These are phyloP conservation scores for Arthroderma sp. DNA, from an alignment of 2,329 filamentous ascomycete species.

Conservation along the genomic window DNA sequence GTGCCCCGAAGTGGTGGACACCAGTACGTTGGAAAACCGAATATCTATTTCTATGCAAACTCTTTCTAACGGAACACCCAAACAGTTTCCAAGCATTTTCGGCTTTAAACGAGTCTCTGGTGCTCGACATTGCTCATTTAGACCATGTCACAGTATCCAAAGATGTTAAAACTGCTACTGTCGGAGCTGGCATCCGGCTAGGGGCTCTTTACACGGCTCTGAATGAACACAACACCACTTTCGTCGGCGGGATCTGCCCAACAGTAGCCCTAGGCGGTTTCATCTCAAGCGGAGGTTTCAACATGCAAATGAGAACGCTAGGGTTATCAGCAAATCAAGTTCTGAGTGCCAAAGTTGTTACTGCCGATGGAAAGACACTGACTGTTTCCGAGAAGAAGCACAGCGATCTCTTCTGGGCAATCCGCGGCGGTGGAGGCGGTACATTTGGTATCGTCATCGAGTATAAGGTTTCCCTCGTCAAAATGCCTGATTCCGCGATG, in stretches of 20 bases:
- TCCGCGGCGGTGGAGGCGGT: conserved; percentile 46
- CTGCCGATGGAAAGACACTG: conserved; percentile 35
- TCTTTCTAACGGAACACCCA: background rate
- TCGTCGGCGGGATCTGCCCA: conserved; percentile 43
- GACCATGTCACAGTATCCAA: conserved; percentile 16
- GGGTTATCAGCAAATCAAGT: conserved; percentile 49
- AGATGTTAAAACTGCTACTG: conserved; percentile 17
- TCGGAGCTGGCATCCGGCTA: conserved; percentile 22
- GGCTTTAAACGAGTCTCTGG: conserved; percentile 10
- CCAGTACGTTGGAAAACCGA: background rate
- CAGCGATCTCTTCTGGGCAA: conserved; percentile 49
- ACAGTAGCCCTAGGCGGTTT: conserved; percentile 48
- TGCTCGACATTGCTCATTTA: conserved; percentile 13
- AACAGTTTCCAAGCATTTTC: conserved; percentile 10
- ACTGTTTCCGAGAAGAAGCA: conserved; percentile 36
- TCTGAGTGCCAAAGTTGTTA: conserved; percentile 43
- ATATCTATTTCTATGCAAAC: too few relatives aligned
- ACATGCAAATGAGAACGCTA: conserved; percentile 31
- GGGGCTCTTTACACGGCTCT: conserved; percentile 19
- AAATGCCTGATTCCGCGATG: conserved; percentile 8
- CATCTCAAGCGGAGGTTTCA: conserved; percentile 48
- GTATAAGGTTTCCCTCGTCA: background rate
- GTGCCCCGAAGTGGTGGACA: conserved; percentile 2
- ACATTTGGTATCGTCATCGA: conserved; percentile 41
- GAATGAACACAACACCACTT: conserved; percentile 9